Evolutionary conservation across 768 basidiomycete genomes (phyloP), one percentile per base, ranked within the genome.

Genomic region (Coprinellus micaceus): DNA sequence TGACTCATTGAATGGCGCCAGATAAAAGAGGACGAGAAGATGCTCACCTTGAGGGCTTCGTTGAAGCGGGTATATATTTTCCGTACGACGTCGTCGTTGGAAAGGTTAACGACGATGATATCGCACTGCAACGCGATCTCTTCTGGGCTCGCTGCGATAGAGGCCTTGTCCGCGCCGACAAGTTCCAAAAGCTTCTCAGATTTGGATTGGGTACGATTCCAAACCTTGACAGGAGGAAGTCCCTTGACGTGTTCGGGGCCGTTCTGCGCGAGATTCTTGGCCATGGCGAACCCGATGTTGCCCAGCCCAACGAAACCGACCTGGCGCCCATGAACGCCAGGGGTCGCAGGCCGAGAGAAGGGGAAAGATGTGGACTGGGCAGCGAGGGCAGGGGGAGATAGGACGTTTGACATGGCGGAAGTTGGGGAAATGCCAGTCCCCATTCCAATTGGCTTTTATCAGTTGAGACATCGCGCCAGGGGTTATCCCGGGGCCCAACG

Each of bases 281-380:
- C 88, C 88, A 94, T 94, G 19, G 75, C 68, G 63, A 77, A 82
- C 10, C 89, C 91, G 82, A 92, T 89, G 21, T 81, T 79, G 21
- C 87, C 86, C 15, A 86, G 60, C 1, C 77, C 77, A 13, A 80
- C 71, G 48, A 77, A 79, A 4, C 77, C 78, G 22, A 78, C 69
- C 56, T 76, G 72, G 40, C 58, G 67, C 58, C 22, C 52, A 29
- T 10, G 24, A 28, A 37, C 17, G 22, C 30, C 47, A 56, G 63
- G 59, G 6, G 63, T 49, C 47, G 61, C 48, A 12, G 64, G 60
- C 48, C 58, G 61, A 49, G 58, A 67, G 61, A 60, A 64, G 50
- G 55, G 62, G 49, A 61, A 59, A 41, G 44, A 44, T 21, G 39
- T 25, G 11, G 41, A 13, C n/a, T 43, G 33, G 7, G 33, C 21